Conservation (phyloP, 371 early-diverging fungal species). For the Apophysomyces ossiformis region DNA sequence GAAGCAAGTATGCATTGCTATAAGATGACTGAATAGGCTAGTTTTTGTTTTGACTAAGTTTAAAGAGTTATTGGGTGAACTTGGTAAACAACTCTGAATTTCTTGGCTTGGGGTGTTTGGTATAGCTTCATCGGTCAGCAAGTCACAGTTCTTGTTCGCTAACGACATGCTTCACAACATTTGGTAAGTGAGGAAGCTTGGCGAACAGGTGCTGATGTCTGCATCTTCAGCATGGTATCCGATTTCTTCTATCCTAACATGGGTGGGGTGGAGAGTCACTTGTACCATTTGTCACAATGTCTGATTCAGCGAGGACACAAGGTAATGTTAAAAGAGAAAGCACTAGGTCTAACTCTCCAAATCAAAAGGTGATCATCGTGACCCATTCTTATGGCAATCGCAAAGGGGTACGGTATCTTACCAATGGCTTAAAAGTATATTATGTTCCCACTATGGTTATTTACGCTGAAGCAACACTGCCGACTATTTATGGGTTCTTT, state of each 20-base stretch:
- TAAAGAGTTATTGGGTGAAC: too few relatives aligned
- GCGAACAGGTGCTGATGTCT: background rate
- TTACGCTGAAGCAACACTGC: conserved; percentile 88
- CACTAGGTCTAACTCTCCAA: background rate
- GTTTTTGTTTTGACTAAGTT: too few relatives aligned
- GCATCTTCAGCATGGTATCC: conserved; percentile 77
- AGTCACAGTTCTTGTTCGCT: background rate
- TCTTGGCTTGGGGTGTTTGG: too few relatives aligned
- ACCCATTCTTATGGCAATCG: conserved; percentile 91
- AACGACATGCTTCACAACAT: conserved; percentile 57
- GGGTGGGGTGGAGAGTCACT: conserved; percentile 99
- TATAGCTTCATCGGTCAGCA: background rate
- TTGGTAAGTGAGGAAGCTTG: conserved; percentile 37
- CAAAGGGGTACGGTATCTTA: conserved; percentile 89
- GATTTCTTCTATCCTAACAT: conserved; percentile 99
- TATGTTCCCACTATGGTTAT: conserved; percentile 92
- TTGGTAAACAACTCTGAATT: too few relatives aligned
- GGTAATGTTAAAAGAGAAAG: conserved; percentile 46
- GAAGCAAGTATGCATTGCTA: too few relatives aligned
- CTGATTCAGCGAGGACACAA: conserved; percentile 94
- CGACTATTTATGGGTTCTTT: conserved; percentile 92
- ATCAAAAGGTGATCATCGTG: conserved; percentile 70
- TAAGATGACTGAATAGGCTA: too few relatives aligned
- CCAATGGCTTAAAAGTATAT: conserved; percentile 97
- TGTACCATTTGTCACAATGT: conserved; percentile 91